Percentiles rank a stretch among this genome's conserved stretches.
Evolutionary conservation across 169 alveolate genomes (phyloP).

Genomic region (Eimeria sp.): DNA sequence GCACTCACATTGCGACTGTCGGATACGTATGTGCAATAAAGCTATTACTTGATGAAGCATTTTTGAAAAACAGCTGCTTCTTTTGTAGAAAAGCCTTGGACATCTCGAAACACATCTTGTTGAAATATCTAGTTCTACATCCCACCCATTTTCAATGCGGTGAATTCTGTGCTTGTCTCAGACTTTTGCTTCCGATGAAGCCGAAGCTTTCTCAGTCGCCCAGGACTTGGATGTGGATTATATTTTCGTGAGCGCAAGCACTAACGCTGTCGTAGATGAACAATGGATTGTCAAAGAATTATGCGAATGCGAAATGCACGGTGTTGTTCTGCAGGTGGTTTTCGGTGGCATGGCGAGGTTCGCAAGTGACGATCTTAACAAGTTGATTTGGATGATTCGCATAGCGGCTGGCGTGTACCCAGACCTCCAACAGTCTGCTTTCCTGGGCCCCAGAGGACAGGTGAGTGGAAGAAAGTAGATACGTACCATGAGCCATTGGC

Average conservation of each 20-base stretch:
- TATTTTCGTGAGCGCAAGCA: conserved; percentile 89
- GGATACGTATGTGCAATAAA: conserved; percentile 90
- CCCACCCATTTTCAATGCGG: too few relatives aligned
- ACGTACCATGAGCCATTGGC: not conserved
- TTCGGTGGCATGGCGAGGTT: conserved; percentile 98
- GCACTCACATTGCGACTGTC: conserved; percentile 98
- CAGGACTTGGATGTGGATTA: conserved; percentile 97
- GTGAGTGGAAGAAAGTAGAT: not conserved
- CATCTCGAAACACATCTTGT: too few relatives aligned
- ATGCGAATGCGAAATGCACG: not conserved
- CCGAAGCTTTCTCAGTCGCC: conserved; percentile 95
- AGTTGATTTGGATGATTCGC: conserved; percentile 99
- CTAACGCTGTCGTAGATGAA: not conserved
- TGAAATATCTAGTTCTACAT: too few relatives aligned
- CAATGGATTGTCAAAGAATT: not conserved
- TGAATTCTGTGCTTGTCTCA: not conserved
- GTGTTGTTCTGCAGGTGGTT: conserved; percentile 88
- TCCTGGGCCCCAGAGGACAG: conserved; percentile 84
- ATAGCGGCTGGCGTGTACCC: conserved; percentile 98
- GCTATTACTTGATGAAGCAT: too few relatives aligned
- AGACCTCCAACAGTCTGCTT: conserved; percentile 86
- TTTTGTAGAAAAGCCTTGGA: too few relatives aligned
- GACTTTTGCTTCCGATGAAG: conserved; percentile 97
- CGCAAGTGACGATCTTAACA: conserved; percentile 98
- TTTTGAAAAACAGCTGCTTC: not conserved